These are phyloP conservation scores for Brettanomyces anomalus DNA, from an alignment of 805 yeast genomes.

Conservation along the genomic window DNA sequence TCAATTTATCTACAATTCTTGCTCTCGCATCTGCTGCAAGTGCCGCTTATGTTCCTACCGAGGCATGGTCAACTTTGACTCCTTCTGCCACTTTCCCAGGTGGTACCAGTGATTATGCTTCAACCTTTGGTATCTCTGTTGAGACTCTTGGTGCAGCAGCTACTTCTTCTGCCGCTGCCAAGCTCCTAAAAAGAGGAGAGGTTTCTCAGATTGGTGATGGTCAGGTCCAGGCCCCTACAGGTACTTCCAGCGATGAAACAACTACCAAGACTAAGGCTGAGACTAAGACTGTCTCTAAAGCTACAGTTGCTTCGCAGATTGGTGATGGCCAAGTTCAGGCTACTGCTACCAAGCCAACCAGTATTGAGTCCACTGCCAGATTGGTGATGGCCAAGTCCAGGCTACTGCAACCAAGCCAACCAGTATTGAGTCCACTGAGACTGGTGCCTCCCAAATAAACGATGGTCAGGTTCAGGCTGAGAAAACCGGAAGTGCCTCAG, in stretches of 20 bases:
- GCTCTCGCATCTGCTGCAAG: conserved; percentile 35
- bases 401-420: conserved; percentile 7
- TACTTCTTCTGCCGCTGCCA: conserved; percentile 25
- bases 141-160: conserved; percentile 46
- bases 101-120: conserved; percentile 47
- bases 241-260: conserved; percentile 28
- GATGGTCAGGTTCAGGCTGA: conserved; percentile 40
- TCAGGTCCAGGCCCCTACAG: conserved; percentile 29
- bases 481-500: conserved; percentile 18
- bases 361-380: too few relatives aligned
- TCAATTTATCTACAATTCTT: conserved; percentile 24
- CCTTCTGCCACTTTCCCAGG: conserved; percentile 41
- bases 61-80: conserved; percentile 66
- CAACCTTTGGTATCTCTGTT: conserved; percentile 64
- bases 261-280: conserved; percentile 18
- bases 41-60: conserved; percentile 59
- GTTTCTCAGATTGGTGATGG: conserved; percentile 5
- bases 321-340: too few relatives aligned
- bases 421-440: conserved; percentile 4
- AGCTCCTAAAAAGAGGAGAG: conserved; percentile 15
- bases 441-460: conserved; percentile 17
- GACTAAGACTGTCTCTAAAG: conserved; percentile 22
- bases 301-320: too few relatives aligned
- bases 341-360: too few relatives aligned
- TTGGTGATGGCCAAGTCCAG: conserved; percentile 41